Evolutionary conservation across 192 early-diverging fungal genomes (phyloP).

Genomic region (Backusella mclennaniae): DNA sequence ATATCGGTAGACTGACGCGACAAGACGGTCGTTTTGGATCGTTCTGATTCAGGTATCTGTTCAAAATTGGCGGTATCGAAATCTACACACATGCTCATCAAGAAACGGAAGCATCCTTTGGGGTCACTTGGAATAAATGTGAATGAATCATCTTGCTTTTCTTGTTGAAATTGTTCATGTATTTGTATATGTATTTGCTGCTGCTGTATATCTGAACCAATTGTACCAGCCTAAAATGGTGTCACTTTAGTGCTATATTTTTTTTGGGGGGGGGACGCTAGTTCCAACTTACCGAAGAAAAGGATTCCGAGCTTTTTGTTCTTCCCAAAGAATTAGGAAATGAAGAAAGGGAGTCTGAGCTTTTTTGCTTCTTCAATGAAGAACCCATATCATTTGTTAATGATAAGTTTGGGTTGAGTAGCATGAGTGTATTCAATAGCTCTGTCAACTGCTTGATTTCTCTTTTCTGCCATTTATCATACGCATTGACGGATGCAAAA

Average conservation of each 20-base stretch:
- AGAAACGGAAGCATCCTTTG: slow-evolving; percentile 53
- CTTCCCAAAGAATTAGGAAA: neutral
- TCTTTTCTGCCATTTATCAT: slow-evolving; percentile 53
- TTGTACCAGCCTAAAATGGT: neutral
- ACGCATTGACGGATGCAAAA: slow-evolving; percentile 46
- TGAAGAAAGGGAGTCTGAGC: neutral
- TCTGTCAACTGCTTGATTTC: slow-evolving; percentile 54
- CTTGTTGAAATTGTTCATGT: neutral
- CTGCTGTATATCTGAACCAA: neutral
- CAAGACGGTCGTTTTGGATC: slow-evolving; percentile 38
- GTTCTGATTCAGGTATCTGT: slow-evolving; percentile 34
- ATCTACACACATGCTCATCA: slow-evolving; percentile 63
- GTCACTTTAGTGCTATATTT: neutral
- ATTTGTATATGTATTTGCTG: neutral
- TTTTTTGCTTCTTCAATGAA: slow-evolving; percentile 3
- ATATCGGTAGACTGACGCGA: slow-evolving; percentile 52
- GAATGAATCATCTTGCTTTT: slow-evolving; percentile 20
- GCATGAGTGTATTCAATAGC: slow-evolving; percentile 42
- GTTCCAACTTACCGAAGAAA: neutral
- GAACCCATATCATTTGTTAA: slow-evolving; percentile 26
- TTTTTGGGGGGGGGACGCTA: neutral
- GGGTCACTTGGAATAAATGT: slow-evolving; percentile 58
- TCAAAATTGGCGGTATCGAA: slow-evolving; percentile 40
- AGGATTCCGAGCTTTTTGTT: neutral
- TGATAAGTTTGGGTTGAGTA: slow-evolving; percentile 40